phyloP scores from a whole-genome alignment of 352 stramenopile species.

The Pythium sukuiense region DNA sequence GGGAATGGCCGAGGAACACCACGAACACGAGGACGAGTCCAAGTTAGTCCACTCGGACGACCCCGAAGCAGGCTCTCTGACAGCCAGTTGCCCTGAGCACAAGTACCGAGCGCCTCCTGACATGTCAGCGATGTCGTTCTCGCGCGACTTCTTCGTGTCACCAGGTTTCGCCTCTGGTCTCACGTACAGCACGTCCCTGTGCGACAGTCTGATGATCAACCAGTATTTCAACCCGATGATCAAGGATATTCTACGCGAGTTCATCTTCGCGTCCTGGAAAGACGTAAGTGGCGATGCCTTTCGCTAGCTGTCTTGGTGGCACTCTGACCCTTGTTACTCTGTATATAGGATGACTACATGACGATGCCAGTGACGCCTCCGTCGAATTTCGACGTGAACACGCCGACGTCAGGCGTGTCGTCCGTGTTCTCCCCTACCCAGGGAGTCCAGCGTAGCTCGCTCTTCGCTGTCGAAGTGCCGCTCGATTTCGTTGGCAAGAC shows the following conservation, averaged over 20 bases:
- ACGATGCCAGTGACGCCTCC: slow-evolving; percentile 27
- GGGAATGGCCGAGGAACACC: neutral
- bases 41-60: slow-evolving; percentile 19
- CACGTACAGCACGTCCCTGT: slow-evolving; percentile 84
- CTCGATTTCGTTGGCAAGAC: slow-evolving; percentile 77
- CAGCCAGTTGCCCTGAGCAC: neutral
- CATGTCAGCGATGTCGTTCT: slow-evolving; percentile 56
- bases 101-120: neutral
- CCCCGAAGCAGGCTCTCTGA: slow-evolving; percentile 6
- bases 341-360: slow-evolving; percentile 39
- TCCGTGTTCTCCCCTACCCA: slow-evolving; percentile 30
- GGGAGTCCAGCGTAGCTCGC: slow-evolving; percentile 60
- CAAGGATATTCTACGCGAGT: slow-evolving; percentile 85
- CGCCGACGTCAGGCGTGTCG: slow-evolving; percentile 36
- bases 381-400: slow-evolving; percentile 14
- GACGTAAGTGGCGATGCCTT: slow-evolving; percentile 34
- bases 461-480: slow-evolving; percentile 82
- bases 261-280: slow-evolving; percentile 82
- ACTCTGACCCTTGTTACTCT: neutral
- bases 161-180: slow-evolving; percentile 80
- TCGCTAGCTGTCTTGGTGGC: neutral
- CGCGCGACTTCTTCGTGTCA: slow-evolving; percentile 78
- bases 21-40: neutral
- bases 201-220: slow-evolving; percentile 86
- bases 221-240: slow-evolving; percentile 88